Base-by-base conservation (phyloP, 1,284 basidiomycete genomes). In the Ceratobasidium sp. region DNA sequence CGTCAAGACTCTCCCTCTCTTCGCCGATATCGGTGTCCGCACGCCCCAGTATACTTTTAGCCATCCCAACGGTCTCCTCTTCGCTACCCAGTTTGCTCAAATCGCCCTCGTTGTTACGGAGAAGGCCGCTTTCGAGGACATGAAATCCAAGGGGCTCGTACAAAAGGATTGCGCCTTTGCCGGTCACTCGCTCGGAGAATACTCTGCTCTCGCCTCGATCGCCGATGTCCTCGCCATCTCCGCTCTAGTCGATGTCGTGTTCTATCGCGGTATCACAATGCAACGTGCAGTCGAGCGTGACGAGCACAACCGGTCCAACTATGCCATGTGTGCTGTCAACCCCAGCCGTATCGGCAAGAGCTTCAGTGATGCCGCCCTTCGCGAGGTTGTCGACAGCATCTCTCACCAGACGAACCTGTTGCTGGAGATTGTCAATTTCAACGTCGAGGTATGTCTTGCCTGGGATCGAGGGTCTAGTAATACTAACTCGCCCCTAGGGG, bases 211-310 rank as follows among this genome's bases (percentile, higher is more conserved):
- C 11, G 96, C 97, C 1, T 95, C 95, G 14, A 95, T 98, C 73
- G 96, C 96, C 50, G 94, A 95, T 77, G 93, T 98, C 53, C 87
- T 99, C 52, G 90, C 93, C 50, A 94, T 98, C 76, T 93, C 95
- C 33, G 87, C 93, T n/a, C 87, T 99, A 58, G 93, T 96, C 74
- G 95, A 98, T 75, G 93, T 99, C 76, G 96, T 99, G 49, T 98
- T 99, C 85, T 98, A 98, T 80, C 93, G 97, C 79, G 96, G 96
- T 77, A 96, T 99, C 76, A 99, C 96, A 57, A 99, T 99, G 96
- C 95, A 98, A 77, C 92, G 95, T 52, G 95, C 95, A 21, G 95
- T 98, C 70, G 92, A 97, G 79, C 92, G 96, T 54, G 96, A 98
- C 76, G 83, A 89, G 1, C 83, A 91, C 70, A 95, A 95, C 76